Conservation (phyloP, 441 rosid genomes). For the Mallotus repandus region DNA sequence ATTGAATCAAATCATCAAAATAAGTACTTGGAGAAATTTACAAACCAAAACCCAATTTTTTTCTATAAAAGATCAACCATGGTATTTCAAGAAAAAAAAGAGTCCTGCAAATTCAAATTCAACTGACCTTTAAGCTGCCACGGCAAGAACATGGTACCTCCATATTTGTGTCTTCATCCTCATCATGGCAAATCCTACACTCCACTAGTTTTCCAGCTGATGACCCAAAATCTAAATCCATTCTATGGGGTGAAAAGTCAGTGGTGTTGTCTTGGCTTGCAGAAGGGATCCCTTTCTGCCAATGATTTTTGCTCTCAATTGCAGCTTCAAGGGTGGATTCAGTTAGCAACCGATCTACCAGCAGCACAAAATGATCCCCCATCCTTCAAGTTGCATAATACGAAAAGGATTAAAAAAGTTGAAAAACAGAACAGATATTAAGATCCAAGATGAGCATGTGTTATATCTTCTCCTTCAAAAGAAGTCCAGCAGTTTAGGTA, state of each 20-base stretch:
- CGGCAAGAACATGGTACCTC: constrained; percentile 80
- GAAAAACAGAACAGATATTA: constrained; percentile 7
- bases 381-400: constrained; percentile 38
- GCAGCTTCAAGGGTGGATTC: constrained; percentile 52
- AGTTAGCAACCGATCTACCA: constrained; percentile 50
- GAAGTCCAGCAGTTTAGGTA: neutral
- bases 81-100: neutral
- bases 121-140: constrained; percentile 79
- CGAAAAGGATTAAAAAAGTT: constrained; percentile 1
- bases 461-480: constrained; percentile 4
- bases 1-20: neutral
- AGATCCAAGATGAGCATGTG: constrained; percentile 15
- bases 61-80: no score
- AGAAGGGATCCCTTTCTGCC: constrained; percentile 23
- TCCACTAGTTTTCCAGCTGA: constrained; percentile 42
- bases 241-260: constrained; percentile 29
- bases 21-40: no score
- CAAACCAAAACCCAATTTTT: neutral
- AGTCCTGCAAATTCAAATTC: constrained; percentile 7
- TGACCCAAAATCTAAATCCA: constrained; percentile 33
- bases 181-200: constrained; percentile 91
- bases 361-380: constrained; percentile 72
- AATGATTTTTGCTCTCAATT: constrained; percentile 26
- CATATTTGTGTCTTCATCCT: constrained; percentile 67
- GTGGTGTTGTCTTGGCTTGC: constrained; percentile 23